Evolutionary conservation across 257 asterid species (phyloP).

Genomic region (Capsicum baccatum): DNA sequence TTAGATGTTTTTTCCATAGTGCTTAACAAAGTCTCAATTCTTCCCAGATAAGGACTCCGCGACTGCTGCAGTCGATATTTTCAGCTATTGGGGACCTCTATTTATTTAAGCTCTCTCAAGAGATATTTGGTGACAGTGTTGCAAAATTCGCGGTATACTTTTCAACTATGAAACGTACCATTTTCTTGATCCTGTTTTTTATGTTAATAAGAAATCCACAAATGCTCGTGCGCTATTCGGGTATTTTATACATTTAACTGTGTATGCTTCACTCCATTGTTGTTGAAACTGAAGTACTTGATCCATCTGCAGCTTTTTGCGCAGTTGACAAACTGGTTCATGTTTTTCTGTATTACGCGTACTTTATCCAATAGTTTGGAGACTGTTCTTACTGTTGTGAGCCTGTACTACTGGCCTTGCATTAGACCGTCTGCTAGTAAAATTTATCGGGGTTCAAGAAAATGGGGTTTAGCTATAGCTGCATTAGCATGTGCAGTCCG

Average conservation of each 20-base stretch:
- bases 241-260: neutral
- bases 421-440: constrained; percentile 53
- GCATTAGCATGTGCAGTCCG: constrained; percentile 90
- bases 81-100: constrained; percentile 88
- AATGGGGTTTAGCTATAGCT: constrained; percentile 69
- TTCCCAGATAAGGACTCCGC: constrained; percentile 77
- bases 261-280: too few relatives aligned
- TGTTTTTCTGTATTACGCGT: constrained; percentile 92
- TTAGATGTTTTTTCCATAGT: neutral
- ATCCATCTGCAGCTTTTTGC: constrained; percentile 75
- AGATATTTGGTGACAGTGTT: constrained; percentile 62
- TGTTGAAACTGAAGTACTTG: constrained; percentile 49
- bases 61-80: constrained; percentile 78
- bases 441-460: constrained; percentile 58
- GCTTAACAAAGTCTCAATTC: neutral
- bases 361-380: constrained; percentile 88
- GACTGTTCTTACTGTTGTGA: constrained; percentile 82
- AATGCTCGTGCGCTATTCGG: neutral
- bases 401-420: constrained; percentile 95
- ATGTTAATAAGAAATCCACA: neutral
- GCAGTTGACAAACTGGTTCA: constrained; percentile 89
- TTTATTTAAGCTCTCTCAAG: constrained; percentile 67
- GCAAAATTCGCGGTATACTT: constrained; percentile 93
- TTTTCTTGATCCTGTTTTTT: neutral
- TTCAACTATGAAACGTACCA: neutral